Evolutionary conservation across 306 rosid genomes (phyloP), one percentile per base, ranked within the genome.

Genomic region (Cicer bijugum): DNA sequence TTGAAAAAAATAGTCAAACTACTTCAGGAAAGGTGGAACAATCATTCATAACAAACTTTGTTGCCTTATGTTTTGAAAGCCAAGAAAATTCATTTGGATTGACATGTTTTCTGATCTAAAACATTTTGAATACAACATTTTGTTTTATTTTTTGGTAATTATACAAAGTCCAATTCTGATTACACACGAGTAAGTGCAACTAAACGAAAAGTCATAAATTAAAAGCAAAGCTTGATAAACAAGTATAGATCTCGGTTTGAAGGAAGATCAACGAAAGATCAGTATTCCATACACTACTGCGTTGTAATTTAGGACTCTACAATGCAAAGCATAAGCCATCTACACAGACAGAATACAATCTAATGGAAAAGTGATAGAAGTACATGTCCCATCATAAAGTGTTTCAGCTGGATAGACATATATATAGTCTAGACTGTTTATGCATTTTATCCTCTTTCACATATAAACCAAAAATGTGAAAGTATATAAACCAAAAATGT

Each of bases 231-330:
- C 56, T 14, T n/a, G 20, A 50, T 6, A 47, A 5, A 50, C 7
- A 10, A 15, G n/a, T 33, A 14, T 42, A 51, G 50, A 45, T 62
- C 59, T 63, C 9, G 39, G 43, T 62, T 62, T 15, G 16, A 78
- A 51, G 58, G 56, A 52, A 28, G 59, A 52, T 66, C 16, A 53
- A 42, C 47, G 63, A 48, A 52, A 44, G 17, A 47, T 5, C 40
- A 43, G 23, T 50, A 14, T 4, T 5, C 40, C 11, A 20, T 50
- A 14, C 10, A 50, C 9, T 50, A 14, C 23, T 14, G 57, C 57
- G 6, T 7, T 51, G 23, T 51, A 51, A 51, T 9, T 51, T 14
- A 7, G 57, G 19, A 51, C 16, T 50, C 37, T 48, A 58, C 51
- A 64, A 62, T 37, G 15, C 14, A 28, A 2, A 43, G 48, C 8